phyloP scores from a whole-genome alignment of 2,329 filamentous ascomycete species.

The Trichoderma semiorbis region DNA sequence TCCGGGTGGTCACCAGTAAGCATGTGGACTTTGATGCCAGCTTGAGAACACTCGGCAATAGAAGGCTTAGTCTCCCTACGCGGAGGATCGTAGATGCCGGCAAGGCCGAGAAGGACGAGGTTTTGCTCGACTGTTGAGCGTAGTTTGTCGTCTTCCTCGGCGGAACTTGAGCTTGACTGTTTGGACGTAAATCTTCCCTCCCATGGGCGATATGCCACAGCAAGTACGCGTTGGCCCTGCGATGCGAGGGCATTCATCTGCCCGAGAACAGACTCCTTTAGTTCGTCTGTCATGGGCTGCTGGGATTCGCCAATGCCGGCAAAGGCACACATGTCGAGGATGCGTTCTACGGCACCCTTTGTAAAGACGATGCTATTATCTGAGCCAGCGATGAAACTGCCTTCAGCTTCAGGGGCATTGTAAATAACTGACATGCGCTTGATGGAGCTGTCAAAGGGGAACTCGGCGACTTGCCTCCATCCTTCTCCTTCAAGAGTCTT shows the following conservation, averaged over 20 bases:
- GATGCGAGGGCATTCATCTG: conserved; percentile 60
- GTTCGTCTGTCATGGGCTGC: conserved; percentile 47
- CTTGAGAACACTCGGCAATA: conserved; percentile 66
- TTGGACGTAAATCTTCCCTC: conserved; percentile 46
- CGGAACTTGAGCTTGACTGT: conserved; percentile 28
- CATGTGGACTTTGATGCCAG: conserved; percentile 80
- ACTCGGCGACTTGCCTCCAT: conserved; percentile 66
- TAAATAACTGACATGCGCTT: conserved; percentile 81
- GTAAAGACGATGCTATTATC: conserved; percentile 54
- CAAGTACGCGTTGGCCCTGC: conserved; percentile 69
- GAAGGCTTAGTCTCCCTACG: conserved; percentile 74
- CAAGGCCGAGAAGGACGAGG: conserved; percentile 74
- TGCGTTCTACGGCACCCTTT: conserved; percentile 60
- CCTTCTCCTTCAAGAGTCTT: conserved; percentile 48
- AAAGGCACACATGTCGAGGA: conserved; percentile 54
- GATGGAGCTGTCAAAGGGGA: conserved; percentile 74
- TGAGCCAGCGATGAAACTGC: conserved; percentile 36
- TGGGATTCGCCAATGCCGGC: conserved; percentile 42
- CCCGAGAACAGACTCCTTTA: conserved; percentile 47
- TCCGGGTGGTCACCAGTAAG: conserved; percentile 78
- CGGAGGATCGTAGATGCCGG: conserved; percentile 83
- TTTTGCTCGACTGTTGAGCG: conserved; percentile 63
- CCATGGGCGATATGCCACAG: conserved; percentile 62
- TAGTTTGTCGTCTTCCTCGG: conserved; percentile 41
- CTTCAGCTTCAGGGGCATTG: conserved; percentile 43